phyloP scores from a whole-genome alignment of 2,329 filamentous ascomycete species.

The Sporothrix protearum region DNA sequence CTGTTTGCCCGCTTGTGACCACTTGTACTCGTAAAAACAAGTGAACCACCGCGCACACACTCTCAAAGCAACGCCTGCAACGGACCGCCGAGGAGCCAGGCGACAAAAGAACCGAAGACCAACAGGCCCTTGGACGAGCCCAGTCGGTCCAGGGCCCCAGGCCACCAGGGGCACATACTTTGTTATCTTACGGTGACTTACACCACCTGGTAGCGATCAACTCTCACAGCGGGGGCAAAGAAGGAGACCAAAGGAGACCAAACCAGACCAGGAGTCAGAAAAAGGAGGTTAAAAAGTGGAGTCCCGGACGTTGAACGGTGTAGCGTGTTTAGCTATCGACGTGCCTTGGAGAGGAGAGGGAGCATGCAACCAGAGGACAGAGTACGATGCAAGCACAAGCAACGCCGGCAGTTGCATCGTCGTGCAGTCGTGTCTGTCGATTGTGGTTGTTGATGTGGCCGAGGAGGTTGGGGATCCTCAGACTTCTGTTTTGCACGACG shows the following conservation, averaged over 20 bases:
- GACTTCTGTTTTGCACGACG: neutral
- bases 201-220: slow-evolving; percentile 1
- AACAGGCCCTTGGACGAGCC: neutral
- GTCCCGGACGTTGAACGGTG: neutral
- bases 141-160: neutral
- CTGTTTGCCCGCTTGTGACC: too few species aligned
- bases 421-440: neutral
- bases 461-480: neutral
- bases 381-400: neutral
- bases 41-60: neutral
- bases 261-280: neutral
- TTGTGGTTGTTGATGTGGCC: neutral
- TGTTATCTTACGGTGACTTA: too few species aligned
- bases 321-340: slow-evolving; percentile 5
- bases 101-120: neutral
- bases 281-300: slow-evolving; percentile 1
- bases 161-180: too few species aligned
- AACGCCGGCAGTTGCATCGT: neutral
- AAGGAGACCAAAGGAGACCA: neutral
- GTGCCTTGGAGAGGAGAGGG: neutral
- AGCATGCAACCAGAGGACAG: neutral
- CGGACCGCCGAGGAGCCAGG: neutral
- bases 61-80: too few species aligned
- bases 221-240: slow-evolving; percentile 3
- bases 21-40: too few species aligned